Conservation (phyloP, 495 filamentous ascomycete genomes). For the Xylaria venustula region DNA sequence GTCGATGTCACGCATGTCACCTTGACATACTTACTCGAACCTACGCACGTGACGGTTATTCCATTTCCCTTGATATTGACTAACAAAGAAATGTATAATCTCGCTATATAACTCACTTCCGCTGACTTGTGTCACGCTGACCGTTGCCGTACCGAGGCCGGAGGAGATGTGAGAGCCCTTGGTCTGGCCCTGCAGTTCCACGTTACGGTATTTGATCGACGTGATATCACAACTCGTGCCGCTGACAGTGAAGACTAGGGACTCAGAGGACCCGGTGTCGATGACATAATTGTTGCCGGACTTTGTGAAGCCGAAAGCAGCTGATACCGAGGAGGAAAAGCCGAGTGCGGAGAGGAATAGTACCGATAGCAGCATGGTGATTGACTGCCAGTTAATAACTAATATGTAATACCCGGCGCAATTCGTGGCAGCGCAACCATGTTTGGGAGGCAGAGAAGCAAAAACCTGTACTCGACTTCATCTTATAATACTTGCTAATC, state of each 20-base stretch:
- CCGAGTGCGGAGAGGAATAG: conserved; percentile 24
- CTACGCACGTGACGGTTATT: conserved; percentile 15
- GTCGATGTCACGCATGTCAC: conserved; percentile 60
- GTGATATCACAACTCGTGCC: conserved; percentile 61
- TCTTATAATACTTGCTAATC: neutral
- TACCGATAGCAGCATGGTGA: neutral
- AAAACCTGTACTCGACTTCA: neutral
- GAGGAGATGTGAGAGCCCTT: conserved; percentile 59
- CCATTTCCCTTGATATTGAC: neutral
- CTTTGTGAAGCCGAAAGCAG: conserved; percentile 42
- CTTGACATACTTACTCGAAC: conserved; percentile 54
- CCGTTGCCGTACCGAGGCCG: conserved; percentile 58
- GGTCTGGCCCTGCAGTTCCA: conserved; percentile 55
- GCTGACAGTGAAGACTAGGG: conserved; percentile 57
- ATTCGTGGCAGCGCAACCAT: neutral
- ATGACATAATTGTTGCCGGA: conserved; percentile 49
- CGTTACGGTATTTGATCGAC: conserved; percentile 58
- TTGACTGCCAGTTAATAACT: neutral
- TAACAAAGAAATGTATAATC: neutral
- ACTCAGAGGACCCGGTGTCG: conserved; percentile 53
- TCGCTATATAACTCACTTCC: conserved; percentile 14
- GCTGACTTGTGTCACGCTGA: conserved; percentile 47
- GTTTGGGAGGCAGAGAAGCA: too few species aligned
- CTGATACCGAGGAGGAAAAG: conserved; percentile 35
- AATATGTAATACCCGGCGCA: neutral